Base-by-base conservation (phyloP, 345 rosid genomes). In the Dipteronia dyeriana region DNA sequence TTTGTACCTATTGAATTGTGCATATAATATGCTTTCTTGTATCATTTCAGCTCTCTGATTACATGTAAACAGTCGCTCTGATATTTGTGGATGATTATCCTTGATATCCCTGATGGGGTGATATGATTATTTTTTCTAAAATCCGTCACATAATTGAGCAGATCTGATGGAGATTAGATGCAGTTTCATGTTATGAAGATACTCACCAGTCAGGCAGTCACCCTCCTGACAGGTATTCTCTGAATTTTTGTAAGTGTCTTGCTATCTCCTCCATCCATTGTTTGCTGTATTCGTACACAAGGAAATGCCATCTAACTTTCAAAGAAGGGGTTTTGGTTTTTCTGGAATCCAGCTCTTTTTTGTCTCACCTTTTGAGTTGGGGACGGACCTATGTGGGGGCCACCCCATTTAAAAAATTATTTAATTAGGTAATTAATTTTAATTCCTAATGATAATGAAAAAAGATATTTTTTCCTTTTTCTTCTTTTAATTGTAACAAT, bases 301-400 rank as follows among this genome's bases (percentile, higher is more conserved):
- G 20, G 19, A 56, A 56, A 0, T 26, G 22, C 66, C 20, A 75
- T 65, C 78, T 51, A 20, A 54, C 71, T 29, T 75, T 75, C 78
- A 65, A 65, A 64, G 23, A 56, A 26, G 1, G 47, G 17, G 19
- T 47, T 17, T 34, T n/a, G 76, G 7, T 25, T 25, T 23, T 73
- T 4, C 20, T 53, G 74, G 43, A 45, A 16, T 16, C 43, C 53
- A 2, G 10, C 45, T 10, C 45, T 23, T 74, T 6, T 51, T 65
- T 31, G 16, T 75, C 38, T 34, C 0, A 34, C 38, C 38, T 34
- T 34, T 34, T 75, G 70, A n/a, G n/a, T n/a, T n/a, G n/a, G n/a
- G n/a, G n/a, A n/a, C n/a, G n/a, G n/a, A n/a, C n/a, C n/a, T n/a
- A n/a, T n/a, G n/a, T n/a, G n/a, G n/a, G n/a, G n/a, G n/a, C n/a